These are phyloP conservation scores for Agaricus bisporus DNA, from an alignment of 768 basidiomycete species.

Conservation along the genomic window DNA sequence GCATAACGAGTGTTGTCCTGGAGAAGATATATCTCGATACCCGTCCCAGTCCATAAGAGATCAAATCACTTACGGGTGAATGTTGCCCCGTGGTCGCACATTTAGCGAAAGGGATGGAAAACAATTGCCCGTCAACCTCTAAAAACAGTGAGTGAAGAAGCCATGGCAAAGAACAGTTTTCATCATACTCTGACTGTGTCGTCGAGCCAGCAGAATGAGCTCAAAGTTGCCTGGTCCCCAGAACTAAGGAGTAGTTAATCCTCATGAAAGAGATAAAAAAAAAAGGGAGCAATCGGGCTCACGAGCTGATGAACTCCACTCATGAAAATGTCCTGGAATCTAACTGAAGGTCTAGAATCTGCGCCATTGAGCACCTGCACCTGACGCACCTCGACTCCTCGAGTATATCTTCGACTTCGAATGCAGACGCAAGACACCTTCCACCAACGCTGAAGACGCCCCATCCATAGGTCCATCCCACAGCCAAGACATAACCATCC, in stretches of 20 bases:
- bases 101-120: constrained; percentile 88
- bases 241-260: constrained; percentile 46
- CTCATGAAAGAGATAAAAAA: not conserved
- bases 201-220: constrained; percentile 65
- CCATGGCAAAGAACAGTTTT: not conserved
- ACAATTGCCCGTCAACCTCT: constrained; percentile 70
- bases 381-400: constrained; percentile 44
- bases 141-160: constrained; percentile 2
- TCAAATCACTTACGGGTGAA: constrained; percentile 59
- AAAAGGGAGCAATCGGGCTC: constrained; percentile 19
- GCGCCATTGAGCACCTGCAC: constrained; percentile 5
- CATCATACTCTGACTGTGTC: constrained; percentile 43
- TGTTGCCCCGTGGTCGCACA: constrained; percentile 90
- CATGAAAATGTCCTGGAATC: constrained; percentile 85
- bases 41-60: not conserved
- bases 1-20: constrained; percentile 96
- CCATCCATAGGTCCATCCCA: constrained; percentile 90
- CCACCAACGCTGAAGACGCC: constrained; percentile 88
- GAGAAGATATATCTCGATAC: not conserved
- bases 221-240: constrained; percentile 95
- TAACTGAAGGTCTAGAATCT: constrained; percentile 12
- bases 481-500: constrained; percentile 92
- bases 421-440: constrained; percentile 73
- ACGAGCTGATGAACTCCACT: constrained; percentile 71
- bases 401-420: constrained; percentile 59